These are phyloP conservation scores for Boletus pseudopeckii DNA, from an alignment of 768 basidiomycete genomes.

Conservation along the genomic window DNA sequence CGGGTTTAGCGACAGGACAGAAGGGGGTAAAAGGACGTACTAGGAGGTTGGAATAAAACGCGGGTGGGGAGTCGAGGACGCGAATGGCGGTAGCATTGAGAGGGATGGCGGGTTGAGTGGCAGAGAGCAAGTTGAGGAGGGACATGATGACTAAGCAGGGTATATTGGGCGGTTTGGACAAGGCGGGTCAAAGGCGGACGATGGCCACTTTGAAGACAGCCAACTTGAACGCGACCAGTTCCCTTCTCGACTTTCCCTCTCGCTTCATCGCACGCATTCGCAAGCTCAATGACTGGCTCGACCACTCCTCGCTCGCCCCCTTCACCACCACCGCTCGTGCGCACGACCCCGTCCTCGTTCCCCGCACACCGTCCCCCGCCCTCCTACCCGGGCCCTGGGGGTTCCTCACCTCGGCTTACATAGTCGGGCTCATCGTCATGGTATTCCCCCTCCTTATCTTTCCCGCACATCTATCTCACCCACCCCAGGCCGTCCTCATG, in stretches of 20 bases:
- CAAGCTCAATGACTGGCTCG: constrained; percentile 24
- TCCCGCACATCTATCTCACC: neutral
- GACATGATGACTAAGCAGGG: constrained; percentile 28
- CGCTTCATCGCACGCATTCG: constrained; percentile 23
- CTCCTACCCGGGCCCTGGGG: constrained; percentile 59
- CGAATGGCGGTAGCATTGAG: constrained; percentile 45
- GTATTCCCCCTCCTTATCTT: constrained; percentile 33
- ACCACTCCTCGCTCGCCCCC: neutral
- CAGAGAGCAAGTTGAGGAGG: constrained; percentile 25
- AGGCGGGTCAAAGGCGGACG: neutral
- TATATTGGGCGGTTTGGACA: neutral
- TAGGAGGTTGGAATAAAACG: constrained; percentile 55
- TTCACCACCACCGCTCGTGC: neutral
- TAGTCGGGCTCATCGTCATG: constrained; percentile 62
- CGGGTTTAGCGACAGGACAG: neutral
- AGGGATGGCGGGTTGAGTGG: constrained; percentile 47
- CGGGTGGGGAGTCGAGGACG: constrained; percentile 52
- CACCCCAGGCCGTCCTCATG: constrained; percentile 55
- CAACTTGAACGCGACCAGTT: constrained; percentile 2
- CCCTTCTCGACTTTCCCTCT: neutral
- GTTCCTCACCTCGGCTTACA: constrained; percentile 73
- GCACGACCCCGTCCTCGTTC: neutral
- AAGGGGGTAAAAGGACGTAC: constrained; percentile 34
- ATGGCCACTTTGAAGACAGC: neutral
- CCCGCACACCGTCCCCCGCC: neutral